Base-by-base conservation (phyloP, 441 rosid species). In the Gossypium aridum region DNA sequence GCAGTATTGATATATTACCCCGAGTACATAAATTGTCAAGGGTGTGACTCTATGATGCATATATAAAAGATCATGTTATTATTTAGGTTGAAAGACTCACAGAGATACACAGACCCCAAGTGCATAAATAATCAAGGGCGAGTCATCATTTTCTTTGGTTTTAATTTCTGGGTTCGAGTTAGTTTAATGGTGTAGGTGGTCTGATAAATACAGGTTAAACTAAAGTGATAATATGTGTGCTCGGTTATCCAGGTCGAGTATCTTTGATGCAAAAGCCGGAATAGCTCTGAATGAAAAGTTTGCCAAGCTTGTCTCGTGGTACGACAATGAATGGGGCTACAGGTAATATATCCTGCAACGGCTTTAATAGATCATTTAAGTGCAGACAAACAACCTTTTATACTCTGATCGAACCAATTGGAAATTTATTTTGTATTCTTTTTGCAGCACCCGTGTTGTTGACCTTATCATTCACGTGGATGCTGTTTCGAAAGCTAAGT, bases 201-300 rank as follows among this genome's bases (percentile, higher is more conserved):
- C 23, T 5, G 6, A 2, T 2, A 23, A 20, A 25, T 2, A 3
- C 8, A 8, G 37, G 73, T n/a, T 34, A 31, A 13, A 19, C 57
- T 53, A 8, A 64, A 54, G 20, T 64, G 53, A 25, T 28, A 63
- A 16, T 3, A 2, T 1, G 51, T 64, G 25, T 37, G 43, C 60
- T 43, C 20, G 39, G 10, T 71, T 51, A 14, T 76, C 7, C 77
- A 88, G 92, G 81, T 89, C 93, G 56, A 89, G 93, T 76, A 87
- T 89, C 59, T 89, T 87, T 25, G 93, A 89, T 77, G 93, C 93
- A 9, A 89, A 89, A 79, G 93, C 93, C n/a, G 93, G 93, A 57
- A 89, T 89, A 65, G 88, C 90, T 5, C 74, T 87, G 85, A 89
- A 71, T 6, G 80, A 84, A 8, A 79, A 73, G 0, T 89, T 87